Conservation (phyloP, 306 rosid species). For the Dicorynia guianensis region DNA sequence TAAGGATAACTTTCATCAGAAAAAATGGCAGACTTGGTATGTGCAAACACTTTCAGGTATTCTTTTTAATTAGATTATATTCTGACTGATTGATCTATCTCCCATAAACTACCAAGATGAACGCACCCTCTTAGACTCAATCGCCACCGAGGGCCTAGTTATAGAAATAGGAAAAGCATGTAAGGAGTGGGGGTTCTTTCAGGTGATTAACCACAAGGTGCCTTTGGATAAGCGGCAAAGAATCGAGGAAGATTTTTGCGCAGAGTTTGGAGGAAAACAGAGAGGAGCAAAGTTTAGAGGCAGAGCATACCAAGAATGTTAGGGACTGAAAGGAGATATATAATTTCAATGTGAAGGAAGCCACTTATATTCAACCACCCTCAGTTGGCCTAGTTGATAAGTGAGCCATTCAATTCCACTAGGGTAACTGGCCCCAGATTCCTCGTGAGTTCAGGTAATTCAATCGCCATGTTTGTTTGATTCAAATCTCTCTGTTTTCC, state of each 20-base stretch:
- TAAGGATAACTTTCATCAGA: too few relatives aligned
- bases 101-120: too few relatives aligned
- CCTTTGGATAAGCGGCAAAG: conserved; percentile 28
- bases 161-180: conserved; percentile 1
- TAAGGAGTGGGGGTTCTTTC: not conserved
- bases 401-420: conserved; percentile 41
- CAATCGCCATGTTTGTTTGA: not conserved
- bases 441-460: conserved; percentile 71
- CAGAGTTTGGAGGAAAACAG: conserved; percentile 62
- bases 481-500: too few relatives aligned
- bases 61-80: too few relatives aligned
- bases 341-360: conserved; percentile 46
- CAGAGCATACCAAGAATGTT: conserved; percentile 62
- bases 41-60: too few relatives aligned
- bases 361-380: conserved; percentile 36
- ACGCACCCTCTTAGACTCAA: not conserved
- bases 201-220: conserved; percentile 54
- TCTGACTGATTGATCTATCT: too few relatives aligned
- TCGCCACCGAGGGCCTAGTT: not conserved
- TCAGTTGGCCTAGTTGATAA: conserved; percentile 45
- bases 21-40: too few relatives aligned
- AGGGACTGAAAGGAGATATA: conserved; percentile 71
- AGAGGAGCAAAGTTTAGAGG: conserved; percentile 47
- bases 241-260: conserved; percentile 54
- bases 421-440: conserved; percentile 75